Conservation (phyloP, 495 filamentous ascomycete species). For the Penicillium pulvis region DNA sequence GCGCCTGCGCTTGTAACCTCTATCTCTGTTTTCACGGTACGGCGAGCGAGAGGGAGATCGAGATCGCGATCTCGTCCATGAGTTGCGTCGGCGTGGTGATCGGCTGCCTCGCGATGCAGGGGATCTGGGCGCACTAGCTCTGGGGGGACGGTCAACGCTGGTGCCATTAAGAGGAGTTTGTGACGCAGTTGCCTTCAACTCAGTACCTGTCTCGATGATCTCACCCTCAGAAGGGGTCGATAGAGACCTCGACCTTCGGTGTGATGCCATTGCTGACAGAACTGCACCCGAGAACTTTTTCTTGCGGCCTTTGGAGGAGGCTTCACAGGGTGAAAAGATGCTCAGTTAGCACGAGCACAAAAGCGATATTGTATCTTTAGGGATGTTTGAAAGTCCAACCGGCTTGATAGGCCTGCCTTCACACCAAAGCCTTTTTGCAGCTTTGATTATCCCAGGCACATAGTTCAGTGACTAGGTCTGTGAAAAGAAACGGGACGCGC, state of each 20-base stretch:
- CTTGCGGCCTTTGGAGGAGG: conserved; percentile 30
- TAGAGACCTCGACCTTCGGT: conserved; percentile 46
- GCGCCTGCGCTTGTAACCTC: conserved; percentile 68
- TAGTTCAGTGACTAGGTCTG: conserved; percentile 11
- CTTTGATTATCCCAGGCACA: conserved; percentile 27
- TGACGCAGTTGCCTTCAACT: conserved; percentile 74
- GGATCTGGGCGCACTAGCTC: conserved; percentile 57
- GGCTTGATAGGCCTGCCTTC: conserved; percentile 44
- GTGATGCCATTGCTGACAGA: conserved; percentile 30
- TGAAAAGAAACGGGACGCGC: conserved; percentile 3
- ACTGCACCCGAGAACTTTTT: neutral
- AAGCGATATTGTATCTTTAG: conserved; percentile 25
- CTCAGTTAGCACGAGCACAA: conserved; percentile 36
- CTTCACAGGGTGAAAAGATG: conserved; percentile 16
- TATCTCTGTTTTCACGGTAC: conserved; percentile 52
- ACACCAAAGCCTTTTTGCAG: conserved; percentile 32
- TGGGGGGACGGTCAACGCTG: conserved; percentile 75
- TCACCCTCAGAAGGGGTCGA: conserved; percentile 75
- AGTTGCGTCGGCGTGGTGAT: conserved; percentile 45
- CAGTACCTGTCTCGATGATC: conserved; percentile 75
- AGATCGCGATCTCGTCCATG: conserved; percentile 42
- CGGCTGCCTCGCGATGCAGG: conserved; percentile 40
- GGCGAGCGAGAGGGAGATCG: conserved; percentile 48
- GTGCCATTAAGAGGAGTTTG: conserved; percentile 72
- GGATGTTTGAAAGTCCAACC: conserved; percentile 51